Evolutionary conservation across 768 basidiomycete genomes (phyloP).

Genomic region (Phanerochaete sordida): DNA sequence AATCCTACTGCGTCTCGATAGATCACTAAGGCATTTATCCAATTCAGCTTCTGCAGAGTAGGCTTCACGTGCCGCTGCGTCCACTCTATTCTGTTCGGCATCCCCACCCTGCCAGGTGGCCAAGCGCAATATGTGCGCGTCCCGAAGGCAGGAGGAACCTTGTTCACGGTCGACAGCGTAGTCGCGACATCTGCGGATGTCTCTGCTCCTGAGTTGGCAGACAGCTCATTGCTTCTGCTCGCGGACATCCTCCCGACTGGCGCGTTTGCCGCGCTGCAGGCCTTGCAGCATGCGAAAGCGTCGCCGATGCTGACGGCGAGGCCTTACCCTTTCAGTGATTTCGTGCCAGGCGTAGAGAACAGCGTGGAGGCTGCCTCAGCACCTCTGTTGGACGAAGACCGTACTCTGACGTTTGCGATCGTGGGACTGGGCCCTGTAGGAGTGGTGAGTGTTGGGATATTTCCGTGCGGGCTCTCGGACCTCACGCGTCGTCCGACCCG

Average conservation of each 20-base stretch:
- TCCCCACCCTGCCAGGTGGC: conserved; percentile 61
- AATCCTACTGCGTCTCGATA: neutral
- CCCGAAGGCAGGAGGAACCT: conserved; percentile 75
- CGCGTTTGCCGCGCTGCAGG: conserved; percentile 71
- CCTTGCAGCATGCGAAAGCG: conserved; percentile 69
- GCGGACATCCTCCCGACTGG: conserved; percentile 82
- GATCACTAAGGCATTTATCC: neutral
- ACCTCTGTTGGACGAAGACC: conserved; percentile 44
- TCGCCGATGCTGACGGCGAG: conserved; percentile 53
- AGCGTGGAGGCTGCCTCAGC: neutral
- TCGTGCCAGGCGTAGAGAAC: neutral
- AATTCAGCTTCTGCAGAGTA: conserved; percentile 58
- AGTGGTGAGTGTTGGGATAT: conserved; percentile 50
- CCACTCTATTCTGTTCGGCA: conserved; percentile 60
- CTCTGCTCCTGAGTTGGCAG: conserved; percentile 27
- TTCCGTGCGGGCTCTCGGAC: too few species aligned
- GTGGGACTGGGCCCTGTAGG: conserved; percentile 81
- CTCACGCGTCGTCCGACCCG: too few species aligned
- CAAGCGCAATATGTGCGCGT: conserved; percentile 81
- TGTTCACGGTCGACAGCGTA: conserved; percentile 51
- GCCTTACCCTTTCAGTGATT: conserved; percentile 47
- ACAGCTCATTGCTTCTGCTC: conserved; percentile 66
- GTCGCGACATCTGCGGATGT: neutral
- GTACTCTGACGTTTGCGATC: conserved; percentile 55
- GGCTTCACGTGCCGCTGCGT: conserved; percentile 74